Evolutionary conservation across 495 filamentous ascomycete genomes (phyloP).

Genomic region (Usnea hakonensis): DNA sequence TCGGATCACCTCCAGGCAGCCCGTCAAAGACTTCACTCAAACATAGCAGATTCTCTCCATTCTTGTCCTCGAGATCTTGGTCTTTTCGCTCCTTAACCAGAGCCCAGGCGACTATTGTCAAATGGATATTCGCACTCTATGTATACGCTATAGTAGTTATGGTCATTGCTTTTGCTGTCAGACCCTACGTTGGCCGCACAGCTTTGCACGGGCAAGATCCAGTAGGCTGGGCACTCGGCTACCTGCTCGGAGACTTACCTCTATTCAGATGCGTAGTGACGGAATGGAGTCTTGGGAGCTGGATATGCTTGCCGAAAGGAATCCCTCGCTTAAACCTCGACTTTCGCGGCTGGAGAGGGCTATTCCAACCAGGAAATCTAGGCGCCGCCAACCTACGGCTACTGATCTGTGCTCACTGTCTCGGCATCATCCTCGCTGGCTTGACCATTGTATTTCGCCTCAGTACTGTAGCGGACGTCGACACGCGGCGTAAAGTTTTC

Average conservation of each 20-base stretch:
- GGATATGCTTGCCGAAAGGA: constrained; percentile 61
- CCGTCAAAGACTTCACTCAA: not conserved
- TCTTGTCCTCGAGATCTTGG: constrained; percentile 3
- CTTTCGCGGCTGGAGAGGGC: not conserved
- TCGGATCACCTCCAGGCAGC: constrained; percentile 1
- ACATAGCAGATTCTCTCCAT: not conserved
- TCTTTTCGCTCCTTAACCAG: constrained; percentile 70
- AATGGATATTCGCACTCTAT: constrained; percentile 75
- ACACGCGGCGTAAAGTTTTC: constrained; percentile 97
- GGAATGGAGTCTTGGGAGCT: constrained; percentile 56
- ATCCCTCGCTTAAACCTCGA: not conserved
- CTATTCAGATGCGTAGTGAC: constrained; percentile 59
- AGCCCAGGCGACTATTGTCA: constrained; percentile 62
- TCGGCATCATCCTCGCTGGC: constrained; percentile 57
- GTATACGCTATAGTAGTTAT: constrained; percentile 58
- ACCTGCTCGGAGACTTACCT: constrained; percentile 74
- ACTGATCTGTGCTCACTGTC: constrained; percentile 64
- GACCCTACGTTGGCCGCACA: constrained; percentile 53
- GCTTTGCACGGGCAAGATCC: constrained; percentile 71
- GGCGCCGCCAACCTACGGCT: constrained; percentile 80
- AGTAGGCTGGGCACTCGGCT: constrained; percentile 85
- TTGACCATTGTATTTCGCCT: constrained; percentile 66
- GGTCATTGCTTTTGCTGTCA: constrained; percentile 63
- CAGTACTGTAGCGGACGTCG: constrained; percentile 68
- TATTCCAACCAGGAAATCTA: constrained; percentile 43